Base-by-base conservation (phyloP, 1,139 yeast species). In the Blastobotrys indianensis region DNA sequence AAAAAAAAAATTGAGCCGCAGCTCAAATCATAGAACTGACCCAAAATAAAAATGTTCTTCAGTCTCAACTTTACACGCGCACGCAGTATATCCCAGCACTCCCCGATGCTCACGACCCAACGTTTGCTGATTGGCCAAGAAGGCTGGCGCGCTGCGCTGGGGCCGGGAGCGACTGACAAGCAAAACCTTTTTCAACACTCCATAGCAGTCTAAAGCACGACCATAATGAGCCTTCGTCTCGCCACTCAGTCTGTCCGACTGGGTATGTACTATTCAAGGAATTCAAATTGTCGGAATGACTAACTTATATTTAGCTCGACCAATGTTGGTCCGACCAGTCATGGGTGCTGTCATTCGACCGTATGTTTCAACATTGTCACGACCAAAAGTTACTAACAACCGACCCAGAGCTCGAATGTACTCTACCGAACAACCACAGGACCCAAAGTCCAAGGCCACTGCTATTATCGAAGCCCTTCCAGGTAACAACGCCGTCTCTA, bases 381-480 rank as follows among this genome's bases (percentile, higher is more conserved):
- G 6, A 9, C 20, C 20, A 11, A 31, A 23, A 29, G 8, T n/a
- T 12, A 38, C 42, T 32, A 39, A 39, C 42, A 39, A 28, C 42
- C 35, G 48, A 20, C 25, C 7, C 25, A 20, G 25, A 20, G 25
- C 43, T 44, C 53, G 52, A 49, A 48, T 49, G 51, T 77, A 66
- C 60, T 62, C 73, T 45, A 55, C 68, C 39, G 58, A 65, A 57
- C 62, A 64, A 28, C 47, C 44, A 28, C 36, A 37, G 39, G 96
- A 88, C 63, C 97, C 97, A 68, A 85, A 87, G 76, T 77, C 83
- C 63, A 87, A 86, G 77, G 98, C 98, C 53, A 72, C 78, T 63
- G 80, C 96, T 51, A 81, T 92, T 69, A 79, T 92, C 62, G 90
- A 86, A 62, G 87, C 96, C 56, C 74, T 92, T 61, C 98, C 98